Conservation (phyloP, 1,284 basidiomycete species). For the Ganoderma meredithae region DNA sequence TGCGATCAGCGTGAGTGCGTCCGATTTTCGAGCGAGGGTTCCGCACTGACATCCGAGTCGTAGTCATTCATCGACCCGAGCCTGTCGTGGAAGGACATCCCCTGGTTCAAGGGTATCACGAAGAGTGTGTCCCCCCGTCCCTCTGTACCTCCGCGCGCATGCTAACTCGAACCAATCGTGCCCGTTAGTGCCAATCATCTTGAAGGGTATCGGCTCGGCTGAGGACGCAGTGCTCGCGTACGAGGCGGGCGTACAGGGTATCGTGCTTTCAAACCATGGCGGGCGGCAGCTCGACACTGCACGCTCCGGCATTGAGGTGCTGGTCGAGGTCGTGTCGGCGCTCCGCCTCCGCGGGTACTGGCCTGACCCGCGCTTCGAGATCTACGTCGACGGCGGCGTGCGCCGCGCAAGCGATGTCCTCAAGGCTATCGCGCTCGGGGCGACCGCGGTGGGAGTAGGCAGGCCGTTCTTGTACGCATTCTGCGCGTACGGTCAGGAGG, state of each 20-base stretch:
- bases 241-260: constrained; percentile 80
- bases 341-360: constrained; percentile 71
- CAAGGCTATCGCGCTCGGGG: constrained; percentile 91
- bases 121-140: too few relatives aligned
- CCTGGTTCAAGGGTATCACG: constrained; percentile 91
- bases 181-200: constrained; percentile 95
- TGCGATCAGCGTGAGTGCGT: constrained; percentile 38
- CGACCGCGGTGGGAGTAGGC: constrained; percentile 83
- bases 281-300: constrained; percentile 92
- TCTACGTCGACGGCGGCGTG: constrained; percentile 94
- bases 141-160: too few relatives aligned
- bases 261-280: constrained; percentile 91
- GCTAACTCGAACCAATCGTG: too few relatives aligned
- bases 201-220: constrained; percentile 85
- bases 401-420: constrained; percentile 91
- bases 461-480: constrained; percentile 89
- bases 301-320: constrained; percentile 86
- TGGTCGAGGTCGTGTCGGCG: constrained; percentile 86
- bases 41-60: too few relatives aligned
- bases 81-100: constrained; percentile 87
- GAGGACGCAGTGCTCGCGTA: constrained; percentile 88
- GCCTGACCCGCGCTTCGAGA: constrained; percentile 80
- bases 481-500: constrained; percentile 86
- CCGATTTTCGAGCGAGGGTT: too few relatives aligned
- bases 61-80: constrained; percentile 94